Evolutionary conservation across 2,329 filamentous ascomycete genomes (phyloP), one percentile per base, ranked within the genome.

Genomic region (Pseudodiploospora longispora): DNA sequence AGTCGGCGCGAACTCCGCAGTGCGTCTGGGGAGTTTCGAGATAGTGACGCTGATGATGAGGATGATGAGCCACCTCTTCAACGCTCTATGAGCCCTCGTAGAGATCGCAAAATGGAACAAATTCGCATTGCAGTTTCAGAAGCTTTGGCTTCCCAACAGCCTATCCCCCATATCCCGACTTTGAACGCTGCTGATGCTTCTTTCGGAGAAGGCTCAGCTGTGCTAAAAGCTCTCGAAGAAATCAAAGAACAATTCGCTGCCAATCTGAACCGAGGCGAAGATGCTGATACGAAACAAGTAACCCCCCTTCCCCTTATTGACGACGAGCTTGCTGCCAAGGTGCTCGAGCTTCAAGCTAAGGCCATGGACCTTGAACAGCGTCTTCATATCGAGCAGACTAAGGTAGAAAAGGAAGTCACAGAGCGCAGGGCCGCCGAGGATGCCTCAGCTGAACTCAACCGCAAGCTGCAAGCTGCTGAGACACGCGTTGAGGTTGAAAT

Each of bases 11-110:
- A 76, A 28, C 72, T 78, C 52, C 78, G 81, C 53, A 87, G 82
- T 60, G 64, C 79, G 35, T 90, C 85, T 38, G 78, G 72, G n/a
- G 85, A 88, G 30, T 58, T 75, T 4, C 73, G 78, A 39, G 82
- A 94, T 47, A 96, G 91, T 59, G 93, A 97, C 65, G 91, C 93
- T 8, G 91, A 97, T 60, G 90, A 95, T 50, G 89, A 95, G 59
- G 90, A 94, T 52, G 89, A 95, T 27, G 86, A 83, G 45, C 75
- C 80, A 44, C 49, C 67, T 47, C 67, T 73, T 50, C 74, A 80
- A 59, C 82, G 87, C 41, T 85, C 85, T 5, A 74, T 82, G 53
- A 96, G 90, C 53, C 87, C 89, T 12, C 77, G 79, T 46, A 78
- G 83, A 49, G 88, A 95, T 58, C 82, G 83, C 55, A 87, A 80